A percentile compares a stretch with the other conserved stretches of the same genome.
Conservation (phyloP, 768 basidiomycete genomes). For the Naematelia aurantialba region DNA sequence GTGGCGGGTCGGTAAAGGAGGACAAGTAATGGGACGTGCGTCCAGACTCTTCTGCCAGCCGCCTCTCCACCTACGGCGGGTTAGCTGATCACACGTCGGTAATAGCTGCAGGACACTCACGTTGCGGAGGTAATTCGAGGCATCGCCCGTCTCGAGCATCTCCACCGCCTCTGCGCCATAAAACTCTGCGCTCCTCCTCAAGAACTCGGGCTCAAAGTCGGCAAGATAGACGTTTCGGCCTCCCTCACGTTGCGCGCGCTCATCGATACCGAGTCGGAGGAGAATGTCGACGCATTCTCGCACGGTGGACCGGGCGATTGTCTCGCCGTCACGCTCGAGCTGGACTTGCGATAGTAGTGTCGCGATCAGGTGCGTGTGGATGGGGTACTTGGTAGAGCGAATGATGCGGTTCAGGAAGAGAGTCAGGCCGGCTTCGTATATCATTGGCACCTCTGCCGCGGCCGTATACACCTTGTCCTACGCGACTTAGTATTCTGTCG, state of each 20-base stretch:
- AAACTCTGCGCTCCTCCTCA: conserved; percentile 72
- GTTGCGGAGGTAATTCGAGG: conserved; percentile 72
- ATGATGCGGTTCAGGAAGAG: conserved; percentile 76
- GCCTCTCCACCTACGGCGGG: conserved; percentile 65
- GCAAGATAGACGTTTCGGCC: conserved; percentile 67
- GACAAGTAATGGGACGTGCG: conserved; percentile 83
- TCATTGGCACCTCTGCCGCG: conserved; percentile 68
- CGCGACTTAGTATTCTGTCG: not conserved
- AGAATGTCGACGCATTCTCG: conserved; percentile 85
- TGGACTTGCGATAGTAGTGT: conserved; percentile 84
- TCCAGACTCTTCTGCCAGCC: conserved; percentile 76
- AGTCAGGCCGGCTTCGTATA: conserved; percentile 73
- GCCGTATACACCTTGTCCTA: conserved; percentile 89
- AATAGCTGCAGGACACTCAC: conserved; percentile 55
- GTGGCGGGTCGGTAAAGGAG: conserved; percentile 63
- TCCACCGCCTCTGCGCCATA: conserved; percentile 71
- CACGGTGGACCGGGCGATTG: conserved; percentile 84
- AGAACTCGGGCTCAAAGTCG: conserved; percentile 76
- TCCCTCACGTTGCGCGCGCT: conserved; percentile 27
- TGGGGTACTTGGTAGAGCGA: conserved; percentile 57
- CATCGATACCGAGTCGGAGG: conserved; percentile 58
- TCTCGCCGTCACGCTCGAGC: conserved; percentile 84
- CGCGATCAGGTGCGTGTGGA: conserved; percentile 73
- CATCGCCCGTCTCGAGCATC: conserved; percentile 70
- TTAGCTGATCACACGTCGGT: conserved; percentile 18